Evolutionary conservation across 1,139 yeast species (phyloP).

Genomic region (Pneumocystis murina): DNA sequence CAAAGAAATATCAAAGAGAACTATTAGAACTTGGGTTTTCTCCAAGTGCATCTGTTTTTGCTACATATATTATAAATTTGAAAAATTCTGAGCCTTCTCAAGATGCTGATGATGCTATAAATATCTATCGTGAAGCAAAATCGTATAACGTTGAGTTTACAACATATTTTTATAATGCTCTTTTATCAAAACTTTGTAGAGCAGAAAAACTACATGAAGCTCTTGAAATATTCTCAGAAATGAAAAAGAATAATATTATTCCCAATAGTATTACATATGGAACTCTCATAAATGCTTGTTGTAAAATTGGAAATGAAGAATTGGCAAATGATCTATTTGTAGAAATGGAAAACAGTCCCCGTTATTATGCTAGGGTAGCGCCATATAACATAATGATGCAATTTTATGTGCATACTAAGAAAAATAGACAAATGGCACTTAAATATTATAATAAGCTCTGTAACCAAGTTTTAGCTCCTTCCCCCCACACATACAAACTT

Average conservation of each 20-base stretch:
- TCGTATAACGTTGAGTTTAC: constrained; percentile 20
- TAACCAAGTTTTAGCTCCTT: constrained; percentile 21
- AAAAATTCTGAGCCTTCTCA: constrained; percentile 20
- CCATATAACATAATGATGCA: constrained; percentile 30
- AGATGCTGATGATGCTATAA: constrained; percentile 24
- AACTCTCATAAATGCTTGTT: constrained; percentile 28
- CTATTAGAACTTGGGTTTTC: constrained; percentile 22
- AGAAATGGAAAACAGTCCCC: constrained; percentile 25
- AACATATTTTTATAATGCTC: constrained; percentile 27
- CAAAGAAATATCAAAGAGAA: constrained; percentile 14
- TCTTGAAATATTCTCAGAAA: constrained; percentile 21
- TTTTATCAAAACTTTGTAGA: constrained; percentile 26
- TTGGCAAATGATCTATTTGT: constrained; percentile 24
- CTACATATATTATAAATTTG: constrained; percentile 21
- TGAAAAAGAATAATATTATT: constrained; percentile 21
- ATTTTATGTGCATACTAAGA: constrained; percentile 25
- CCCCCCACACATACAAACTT: constrained; percentile 29
- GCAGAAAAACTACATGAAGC: constrained; percentile 26
- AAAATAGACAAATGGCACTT: constrained; percentile 25
- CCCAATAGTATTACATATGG: constrained; percentile 27
- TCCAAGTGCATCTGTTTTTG: constrained; percentile 29
- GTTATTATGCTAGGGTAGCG: constrained; percentile 24
- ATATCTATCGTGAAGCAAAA: constrained; percentile 26
- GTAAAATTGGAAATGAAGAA: constrained; percentile 26
- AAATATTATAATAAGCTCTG: constrained; percentile 22